Evolutionary conservation across 2,329 filamentous ascomycete genomes (phyloP).

Genomic region (Lachnellula subtilissima): DNA sequence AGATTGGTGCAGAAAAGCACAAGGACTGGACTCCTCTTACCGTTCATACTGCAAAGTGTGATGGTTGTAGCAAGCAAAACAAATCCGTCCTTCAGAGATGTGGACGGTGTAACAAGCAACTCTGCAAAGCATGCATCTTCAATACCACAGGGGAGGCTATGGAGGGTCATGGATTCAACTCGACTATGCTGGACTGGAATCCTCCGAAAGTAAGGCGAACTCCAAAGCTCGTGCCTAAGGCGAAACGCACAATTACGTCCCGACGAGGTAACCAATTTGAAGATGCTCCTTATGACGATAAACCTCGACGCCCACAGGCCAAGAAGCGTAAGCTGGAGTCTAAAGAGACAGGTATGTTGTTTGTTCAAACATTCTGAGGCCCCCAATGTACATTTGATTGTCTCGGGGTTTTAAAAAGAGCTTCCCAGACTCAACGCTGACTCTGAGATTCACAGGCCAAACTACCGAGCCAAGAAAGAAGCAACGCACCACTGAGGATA

Average conservation of each 20-base stretch:
- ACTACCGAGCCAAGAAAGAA: not conserved
- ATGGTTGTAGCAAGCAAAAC: constrained; percentile 4
- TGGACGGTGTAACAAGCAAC: constrained; percentile 6
- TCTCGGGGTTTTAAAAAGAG: too few species aligned
- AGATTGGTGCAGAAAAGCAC: not conserved
- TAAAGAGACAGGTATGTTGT: too few species aligned
- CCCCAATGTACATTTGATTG: too few species aligned
- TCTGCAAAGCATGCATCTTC: constrained; percentile 7
- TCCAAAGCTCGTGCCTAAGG: not conserved
- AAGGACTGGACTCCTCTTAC: constrained; percentile 1
- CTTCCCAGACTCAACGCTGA: too few species aligned
- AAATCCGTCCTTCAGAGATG: constrained; percentile 10
- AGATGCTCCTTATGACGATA: not conserved
- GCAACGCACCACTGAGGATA: not conserved
- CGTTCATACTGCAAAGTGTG: constrained; percentile 12
- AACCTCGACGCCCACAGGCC: too few species aligned
- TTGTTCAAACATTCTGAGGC: too few species aligned
- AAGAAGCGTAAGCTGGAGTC: too few species aligned
- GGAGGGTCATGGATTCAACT: constrained; percentile 3
- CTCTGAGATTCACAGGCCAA: not conserved
- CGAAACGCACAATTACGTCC: not conserved
- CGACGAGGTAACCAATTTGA: not conserved
- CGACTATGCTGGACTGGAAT: constrained; percentile 3
- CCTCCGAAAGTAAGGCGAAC: not conserved
- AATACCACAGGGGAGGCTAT: not conserved